phyloP scores from a whole-genome alignment of 108 stramenopile genomes.

The Thalassiosira profunda region DNA sequence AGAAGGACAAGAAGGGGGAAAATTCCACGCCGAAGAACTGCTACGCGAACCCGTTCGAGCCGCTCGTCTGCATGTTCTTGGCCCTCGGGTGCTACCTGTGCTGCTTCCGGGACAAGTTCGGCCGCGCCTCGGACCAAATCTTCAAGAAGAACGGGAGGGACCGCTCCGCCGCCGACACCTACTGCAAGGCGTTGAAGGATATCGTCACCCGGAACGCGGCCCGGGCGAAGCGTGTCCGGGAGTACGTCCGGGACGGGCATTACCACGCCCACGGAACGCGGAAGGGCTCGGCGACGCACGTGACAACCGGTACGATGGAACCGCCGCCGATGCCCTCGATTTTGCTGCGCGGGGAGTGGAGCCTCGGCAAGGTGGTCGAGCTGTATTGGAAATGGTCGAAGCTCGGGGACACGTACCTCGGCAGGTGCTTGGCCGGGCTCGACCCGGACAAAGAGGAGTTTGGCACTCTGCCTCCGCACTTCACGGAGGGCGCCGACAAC shows the following conservation, averaged over 20 bases:
- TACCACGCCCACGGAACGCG: constrained; percentile 30
- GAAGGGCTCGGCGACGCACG: constrained; percentile 30
- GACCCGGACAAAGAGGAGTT: constrained; percentile 13
- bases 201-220: not conserved
- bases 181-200: constrained; percentile 9
- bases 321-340: constrained; percentile 36
- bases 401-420: constrained; percentile 32
- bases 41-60: constrained; percentile 29
- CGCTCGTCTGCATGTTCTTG: not conserved
- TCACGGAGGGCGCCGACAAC: not conserved
- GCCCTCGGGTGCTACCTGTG: constrained; percentile 11
- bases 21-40: constrained; percentile 30
- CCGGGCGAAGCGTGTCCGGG: not conserved
- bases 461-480: constrained; percentile 25
- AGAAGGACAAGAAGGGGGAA: constrained; percentile 40
- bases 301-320: constrained; percentile 25
- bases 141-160: constrained; percentile 3
- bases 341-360: constrained; percentile 32
- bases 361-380: constrained; percentile 20
- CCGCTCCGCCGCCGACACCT: constrained; percentile 22
- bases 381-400: constrained; percentile 20
- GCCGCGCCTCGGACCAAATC: not conserved
- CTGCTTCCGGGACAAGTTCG: constrained; percentile 4
- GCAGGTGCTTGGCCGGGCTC: constrained; percentile 15
- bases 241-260: not conserved